These are phyloP conservation scores for Monilinia vaccinii-corymbosi DNA, from an alignment of 2,329 filamentous ascomycete species.

Conservation along the genomic window DNA sequence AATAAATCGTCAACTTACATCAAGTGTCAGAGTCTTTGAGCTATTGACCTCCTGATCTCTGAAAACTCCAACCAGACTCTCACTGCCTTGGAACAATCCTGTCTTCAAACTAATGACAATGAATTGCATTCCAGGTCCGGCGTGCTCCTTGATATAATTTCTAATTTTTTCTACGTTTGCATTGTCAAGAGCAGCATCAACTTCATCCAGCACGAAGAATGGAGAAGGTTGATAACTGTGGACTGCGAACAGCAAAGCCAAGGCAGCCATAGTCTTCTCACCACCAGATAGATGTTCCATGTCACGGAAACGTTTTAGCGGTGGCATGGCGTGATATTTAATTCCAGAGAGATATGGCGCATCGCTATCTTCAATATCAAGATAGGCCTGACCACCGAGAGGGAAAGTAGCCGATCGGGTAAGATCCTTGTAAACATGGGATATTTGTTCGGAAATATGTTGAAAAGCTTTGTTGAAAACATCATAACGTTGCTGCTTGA, in stretches of 20 bases:
- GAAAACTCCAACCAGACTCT: constrained; percentile 92
- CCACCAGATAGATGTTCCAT: constrained; percentile 98
- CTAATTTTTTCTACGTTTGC: constrained; percentile 94
- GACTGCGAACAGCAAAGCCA: constrained; percentile 93
- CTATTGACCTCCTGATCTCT: constrained; percentile 90
- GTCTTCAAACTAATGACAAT: constrained; percentile 97
- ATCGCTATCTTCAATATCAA: constrained; percentile 89
- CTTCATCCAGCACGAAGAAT: constrained; percentile 97
- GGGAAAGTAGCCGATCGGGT: constrained; percentile 87
- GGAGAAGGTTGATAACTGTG: constrained; percentile 93
- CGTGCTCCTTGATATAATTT: constrained; percentile 90
- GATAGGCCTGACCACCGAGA: constrained; percentile 78
- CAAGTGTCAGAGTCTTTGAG: constrained; percentile 81
- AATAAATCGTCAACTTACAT: constrained; percentile 58
- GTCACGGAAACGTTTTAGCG: constrained; percentile 94
- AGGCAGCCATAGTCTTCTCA: constrained; percentile 96
- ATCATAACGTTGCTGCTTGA: constrained; percentile 76
- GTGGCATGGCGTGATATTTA: constrained; percentile 98
- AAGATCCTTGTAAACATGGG: constrained; percentile 87
- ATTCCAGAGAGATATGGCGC: constrained; percentile 93
- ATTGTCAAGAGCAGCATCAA: constrained; percentile 96
- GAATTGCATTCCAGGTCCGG: constrained; percentile 96
- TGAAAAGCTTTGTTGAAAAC: constrained; percentile 92
- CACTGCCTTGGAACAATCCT: constrained; percentile 90
- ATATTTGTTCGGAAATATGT: constrained; percentile 93